Evolutionary conservation across 208 protist species (phyloP).

Genomic region (Acanthamoeba castellanii): DNA sequence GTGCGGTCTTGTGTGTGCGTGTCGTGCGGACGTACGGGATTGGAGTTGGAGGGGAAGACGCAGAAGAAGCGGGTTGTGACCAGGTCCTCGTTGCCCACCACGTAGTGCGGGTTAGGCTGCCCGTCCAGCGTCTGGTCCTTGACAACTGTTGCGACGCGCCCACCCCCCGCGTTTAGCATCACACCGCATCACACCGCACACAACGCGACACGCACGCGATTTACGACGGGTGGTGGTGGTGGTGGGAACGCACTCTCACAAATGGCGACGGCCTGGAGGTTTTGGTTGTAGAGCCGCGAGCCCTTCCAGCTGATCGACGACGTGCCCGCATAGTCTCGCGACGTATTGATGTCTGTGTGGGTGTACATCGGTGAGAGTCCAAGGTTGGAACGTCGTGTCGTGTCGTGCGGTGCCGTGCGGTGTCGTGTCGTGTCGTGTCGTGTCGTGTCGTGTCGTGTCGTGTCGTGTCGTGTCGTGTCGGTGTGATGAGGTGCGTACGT

Average conservation of each 20-base stretch:
- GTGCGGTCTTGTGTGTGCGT: no score
- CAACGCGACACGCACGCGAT: not conserved
- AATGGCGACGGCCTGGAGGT: conserved; percentile 76
- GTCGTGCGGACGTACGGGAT: not conserved
- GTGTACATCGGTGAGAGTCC: not conserved
- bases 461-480: not conserved
- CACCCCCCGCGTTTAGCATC: not conserved
- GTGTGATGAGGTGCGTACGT: not conserved
- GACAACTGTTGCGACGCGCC: not conserved
- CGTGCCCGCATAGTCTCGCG: conserved; percentile 25
- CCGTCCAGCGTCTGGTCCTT: conserved; percentile 3
- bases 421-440: not conserved
- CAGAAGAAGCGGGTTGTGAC: conserved; percentile 85
- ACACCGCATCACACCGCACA: not conserved
- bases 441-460: not conserved
- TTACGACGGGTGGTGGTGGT: not conserved
- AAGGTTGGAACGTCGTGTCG: conserved; percentile 63
- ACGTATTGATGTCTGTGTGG: conserved; percentile 25
- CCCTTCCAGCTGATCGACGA: not conserved
- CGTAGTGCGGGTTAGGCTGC: conserved; percentile 74
- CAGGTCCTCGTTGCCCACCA: conserved; percentile 74
- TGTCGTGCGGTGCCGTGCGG: not conserved
- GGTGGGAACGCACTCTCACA: conserved; percentile 64
- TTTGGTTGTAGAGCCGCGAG: not conserved
- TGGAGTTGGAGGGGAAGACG: conserved; percentile 52